Conservation (phyloP, 805 yeast genomes). For the Metschnikowia kunwiensis region DNA sequence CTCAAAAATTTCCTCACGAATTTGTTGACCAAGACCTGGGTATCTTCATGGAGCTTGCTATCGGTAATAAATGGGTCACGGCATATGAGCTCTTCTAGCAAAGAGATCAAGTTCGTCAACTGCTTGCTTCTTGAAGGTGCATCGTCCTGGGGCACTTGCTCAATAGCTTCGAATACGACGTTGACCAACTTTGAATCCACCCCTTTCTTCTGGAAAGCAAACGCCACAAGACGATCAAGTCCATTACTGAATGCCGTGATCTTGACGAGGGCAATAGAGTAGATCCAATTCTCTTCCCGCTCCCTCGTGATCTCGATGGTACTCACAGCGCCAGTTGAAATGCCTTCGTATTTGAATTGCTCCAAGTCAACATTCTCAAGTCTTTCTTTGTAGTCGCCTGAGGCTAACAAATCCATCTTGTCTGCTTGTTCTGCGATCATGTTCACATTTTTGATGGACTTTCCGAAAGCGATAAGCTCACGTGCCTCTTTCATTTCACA, state of each 20-base stretch:
- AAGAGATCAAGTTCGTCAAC: constrained; percentile 6
- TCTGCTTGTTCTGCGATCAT: constrained; percentile 3
- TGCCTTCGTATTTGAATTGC: constrained; percentile 10
- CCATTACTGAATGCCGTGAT: constrained; percentile 16
- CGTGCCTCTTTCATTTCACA: constrained; percentile 1
- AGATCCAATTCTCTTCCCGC: constrained; percentile 6
- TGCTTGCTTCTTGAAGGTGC: constrained; percentile 1
- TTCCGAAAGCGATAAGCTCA: constrained; percentile 4
- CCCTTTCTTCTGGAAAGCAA: constrained; percentile 8
- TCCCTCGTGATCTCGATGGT: neutral
- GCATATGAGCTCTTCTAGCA: constrained; percentile 9
- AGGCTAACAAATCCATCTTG: constrained; percentile 4
- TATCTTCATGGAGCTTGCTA: neutral
- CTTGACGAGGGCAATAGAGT: constrained; percentile 17
- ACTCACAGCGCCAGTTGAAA: neutral
- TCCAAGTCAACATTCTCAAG: constrained; percentile 6
- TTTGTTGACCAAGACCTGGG: neutral
- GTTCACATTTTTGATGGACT: constrained; percentile 3
- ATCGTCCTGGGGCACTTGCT: neutral
- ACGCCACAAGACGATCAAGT: neutral
- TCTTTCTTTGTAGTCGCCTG: constrained; percentile 5
- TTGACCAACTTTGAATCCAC: constrained; percentile 10
- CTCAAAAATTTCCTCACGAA: constrained; percentile 21
- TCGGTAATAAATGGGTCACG: constrained; percentile 6
- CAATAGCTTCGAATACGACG: constrained; percentile 1